Conservation (phyloP, 345 rosid species). For the Sisymbrium altissimum region DNA sequence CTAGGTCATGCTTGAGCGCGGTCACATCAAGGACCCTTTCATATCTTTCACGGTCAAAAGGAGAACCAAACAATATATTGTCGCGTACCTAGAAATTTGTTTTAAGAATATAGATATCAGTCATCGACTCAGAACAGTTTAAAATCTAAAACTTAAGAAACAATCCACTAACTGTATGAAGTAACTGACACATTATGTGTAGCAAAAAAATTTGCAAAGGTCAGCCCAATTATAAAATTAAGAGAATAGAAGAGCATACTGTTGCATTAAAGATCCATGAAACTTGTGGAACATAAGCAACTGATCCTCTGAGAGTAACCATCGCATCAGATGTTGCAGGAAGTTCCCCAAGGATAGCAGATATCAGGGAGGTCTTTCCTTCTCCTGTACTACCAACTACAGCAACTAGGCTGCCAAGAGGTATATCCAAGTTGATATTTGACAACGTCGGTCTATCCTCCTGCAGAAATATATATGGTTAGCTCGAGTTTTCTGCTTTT, state of each 20-base stretch:
- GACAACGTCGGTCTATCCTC: slow-evolving; percentile 85
- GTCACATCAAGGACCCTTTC: slow-evolving; percentile 58
- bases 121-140: neutral
- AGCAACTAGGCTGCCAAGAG: slow-evolving; percentile 81
- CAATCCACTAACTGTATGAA: neutral
- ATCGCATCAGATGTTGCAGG: slow-evolving; percentile 60
- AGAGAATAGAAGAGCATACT: slow-evolving; percentile 42
- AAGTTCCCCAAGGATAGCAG: slow-evolving; percentile 75
- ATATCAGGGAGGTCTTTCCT: slow-evolving; percentile 58
- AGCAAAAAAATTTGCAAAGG: neutral
- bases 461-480: slow-evolving; percentile 37
- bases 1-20: slow-evolving; percentile 60
- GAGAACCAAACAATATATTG: slow-evolving; percentile 63
- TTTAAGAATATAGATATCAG: slow-evolving; percentile 27
- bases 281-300: slow-evolving; percentile 77
- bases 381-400: slow-evolving; percentile 80
- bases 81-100: slow-evolving; percentile 48
- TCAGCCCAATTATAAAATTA: neutral
- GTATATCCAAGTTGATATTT: slow-evolving; percentile 79
- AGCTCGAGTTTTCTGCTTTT: neutral
- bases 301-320: slow-evolving; percentile 48
- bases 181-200: slow-evolving; percentile 4
- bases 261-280: slow-evolving; percentile 98
- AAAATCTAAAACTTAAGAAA: neutral
- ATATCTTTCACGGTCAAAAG: slow-evolving; percentile 39